Evolutionary conservation across 2,329 filamentous ascomycete genomes (phyloP).

Genomic region (Teratosphaeria pseudoeucalypti): DNA sequence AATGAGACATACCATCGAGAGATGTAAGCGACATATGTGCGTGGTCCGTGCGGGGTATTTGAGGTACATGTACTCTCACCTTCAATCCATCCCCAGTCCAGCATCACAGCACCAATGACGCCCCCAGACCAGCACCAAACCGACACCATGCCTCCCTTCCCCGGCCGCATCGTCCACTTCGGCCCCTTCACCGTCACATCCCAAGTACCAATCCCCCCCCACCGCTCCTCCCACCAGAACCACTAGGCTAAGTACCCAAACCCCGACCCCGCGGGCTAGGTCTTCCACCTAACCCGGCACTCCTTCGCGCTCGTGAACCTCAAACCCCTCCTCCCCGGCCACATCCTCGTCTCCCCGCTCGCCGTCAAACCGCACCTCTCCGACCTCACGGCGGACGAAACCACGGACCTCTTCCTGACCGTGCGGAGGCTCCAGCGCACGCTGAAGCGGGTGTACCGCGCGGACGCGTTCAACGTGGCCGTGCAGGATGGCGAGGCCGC

Average conservation of each 20-base stretch:
- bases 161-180: conserved; percentile 32
- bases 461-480: conserved; percentile 78
- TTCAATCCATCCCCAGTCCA: neutral
- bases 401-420: conserved; percentile 76
- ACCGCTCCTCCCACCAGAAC: conserved; percentile 3
- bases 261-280: conserved; percentile 40
- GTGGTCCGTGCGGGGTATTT: no score
- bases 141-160: conserved; percentile 26
- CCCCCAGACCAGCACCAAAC: neutral
- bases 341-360: conserved; percentile 79
- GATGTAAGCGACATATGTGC: no score
- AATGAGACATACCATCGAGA: no score
- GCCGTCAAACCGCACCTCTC: conserved; percentile 56
- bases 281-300: conserved; percentile 72
- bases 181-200: conserved; percentile 35
- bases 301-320: conserved; percentile 90
- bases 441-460: conserved; percentile 51
- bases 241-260: conserved; percentile 2
- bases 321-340: conserved; percentile 85
- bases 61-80: neutral
- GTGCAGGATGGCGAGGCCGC: conserved; percentile 88
- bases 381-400: conserved; percentile 61
- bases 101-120: neutral
- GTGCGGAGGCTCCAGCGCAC: conserved; percentile 66
- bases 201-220: conserved; percentile 25